These are phyloP conservation scores for Wickerhamomyces canadensis DNA, from an alignment of 805 yeast species.

Conservation along the genomic window DNA sequence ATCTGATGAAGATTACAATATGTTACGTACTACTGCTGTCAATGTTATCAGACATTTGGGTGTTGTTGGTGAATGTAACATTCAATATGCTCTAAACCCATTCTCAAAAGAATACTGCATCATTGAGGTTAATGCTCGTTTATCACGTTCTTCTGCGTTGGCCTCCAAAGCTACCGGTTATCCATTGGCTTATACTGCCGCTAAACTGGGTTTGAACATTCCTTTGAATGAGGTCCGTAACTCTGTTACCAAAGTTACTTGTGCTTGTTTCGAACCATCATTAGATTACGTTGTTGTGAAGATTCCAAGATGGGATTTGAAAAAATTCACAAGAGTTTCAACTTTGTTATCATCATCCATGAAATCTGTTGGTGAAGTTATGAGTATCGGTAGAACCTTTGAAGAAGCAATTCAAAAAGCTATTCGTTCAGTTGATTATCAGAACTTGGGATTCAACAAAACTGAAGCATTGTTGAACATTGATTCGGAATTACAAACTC, in stretches of 20 bases:
- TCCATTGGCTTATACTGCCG: constrained; percentile 97
- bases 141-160: constrained; percentile 96
- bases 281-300: constrained; percentile 94
- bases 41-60: constrained; percentile 96
- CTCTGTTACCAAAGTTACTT: constrained; percentile 89
- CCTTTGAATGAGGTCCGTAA: constrained; percentile 88
- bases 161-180: constrained; percentile 99
- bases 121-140: constrained; percentile 96
- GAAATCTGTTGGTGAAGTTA: constrained; percentile 99
- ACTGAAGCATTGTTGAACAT: constrained; percentile 81
- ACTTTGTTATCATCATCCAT: constrained; percentile 83
- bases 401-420: constrained; percentile 99
- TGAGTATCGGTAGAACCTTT: constrained; percentile 95
- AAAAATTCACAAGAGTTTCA: constrained; percentile 90
- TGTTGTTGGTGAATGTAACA: constrained; percentile 98
- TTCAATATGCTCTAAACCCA: constrained; percentile 94
- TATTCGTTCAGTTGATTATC: constrained; percentile 92
- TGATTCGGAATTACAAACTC: constrained; percentile 90
- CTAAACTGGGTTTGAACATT: constrained; percentile 89
- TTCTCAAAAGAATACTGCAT: constrained; percentile 91
- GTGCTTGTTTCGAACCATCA: constrained; percentile 97
- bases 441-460: constrained; percentile 82
- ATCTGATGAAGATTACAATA: constrained; percentile 94
- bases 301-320: constrained; percentile 98
- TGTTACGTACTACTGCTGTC: constrained; percentile 96